These are phyloP conservation scores for Blastomyces silverae DNA, from an alignment of 2,329 filamentous ascomycete genomes.

Conservation along the genomic window DNA sequence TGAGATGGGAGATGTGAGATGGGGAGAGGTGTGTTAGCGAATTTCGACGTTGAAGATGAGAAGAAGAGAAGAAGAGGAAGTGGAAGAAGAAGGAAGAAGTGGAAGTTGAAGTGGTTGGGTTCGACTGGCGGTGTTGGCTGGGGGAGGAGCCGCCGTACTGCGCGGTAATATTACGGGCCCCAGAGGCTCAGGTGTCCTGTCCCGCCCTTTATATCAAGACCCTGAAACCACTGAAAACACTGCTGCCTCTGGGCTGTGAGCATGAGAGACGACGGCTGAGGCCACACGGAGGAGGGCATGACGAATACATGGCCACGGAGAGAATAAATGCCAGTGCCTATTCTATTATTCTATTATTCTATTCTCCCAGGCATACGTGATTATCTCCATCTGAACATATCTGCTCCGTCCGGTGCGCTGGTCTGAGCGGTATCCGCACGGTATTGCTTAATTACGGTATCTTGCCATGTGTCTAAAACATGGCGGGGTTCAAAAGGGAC, in stretches of 20 bases:
- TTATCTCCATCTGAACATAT: background rate
- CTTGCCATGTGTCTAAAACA: background rate
- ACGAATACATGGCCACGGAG: background rate
- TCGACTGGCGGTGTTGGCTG: background rate
- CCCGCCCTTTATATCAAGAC: background rate
- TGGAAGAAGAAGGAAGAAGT: slow-evolving; percentile 18
- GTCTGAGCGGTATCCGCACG: background rate
- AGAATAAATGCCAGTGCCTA: background rate
- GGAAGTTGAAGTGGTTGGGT: background rate
- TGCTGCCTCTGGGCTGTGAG: background rate
- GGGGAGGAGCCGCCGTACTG: background rate
- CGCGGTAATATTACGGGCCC: background rate
- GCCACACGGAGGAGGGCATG: background rate
- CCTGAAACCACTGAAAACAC: too few species aligned
- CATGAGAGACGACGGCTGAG: background rate
- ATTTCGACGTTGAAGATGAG: slow-evolving; percentile 20
- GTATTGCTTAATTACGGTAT: slow-evolving; percentile 2
- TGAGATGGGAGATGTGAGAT: slow-evolving; percentile 33
- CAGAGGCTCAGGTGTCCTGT: too few species aligned
- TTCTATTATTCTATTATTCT: background rate
- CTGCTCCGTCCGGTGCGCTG: background rate
- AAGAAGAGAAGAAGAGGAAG: slow-evolving; percentile 18
- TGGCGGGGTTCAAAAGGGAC: background rate
- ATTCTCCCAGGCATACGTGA: background rate
- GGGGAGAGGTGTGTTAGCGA: slow-evolving; percentile 33